Evolutionary conservation across 768 basidiomycete genomes (phyloP).

Genomic region (Tricholoma matsutake): DNA sequence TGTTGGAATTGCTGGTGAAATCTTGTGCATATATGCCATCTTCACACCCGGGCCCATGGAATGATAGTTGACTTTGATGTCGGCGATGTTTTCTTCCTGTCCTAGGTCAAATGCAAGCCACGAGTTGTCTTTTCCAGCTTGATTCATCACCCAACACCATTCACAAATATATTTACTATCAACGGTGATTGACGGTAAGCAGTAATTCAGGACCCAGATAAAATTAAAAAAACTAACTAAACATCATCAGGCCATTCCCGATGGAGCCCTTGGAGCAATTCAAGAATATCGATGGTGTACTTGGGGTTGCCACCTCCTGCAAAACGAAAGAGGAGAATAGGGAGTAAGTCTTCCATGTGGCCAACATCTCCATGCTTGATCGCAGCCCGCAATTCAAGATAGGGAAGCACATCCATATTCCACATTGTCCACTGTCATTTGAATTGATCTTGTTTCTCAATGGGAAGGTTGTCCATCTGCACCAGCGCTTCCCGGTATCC

Average conservation of each 20-base stretch:
- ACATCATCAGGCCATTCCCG: slow-evolving; percentile 18
- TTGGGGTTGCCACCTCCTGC: slow-evolving; percentile 19
- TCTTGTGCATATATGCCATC: slow-evolving; percentile 29
- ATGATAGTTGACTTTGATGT: slow-evolving; percentile 21
- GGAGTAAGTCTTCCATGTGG: slow-evolving; percentile 20
- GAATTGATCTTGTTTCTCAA: slow-evolving; percentile 24
- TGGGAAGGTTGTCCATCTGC: slow-evolving; percentile 14
- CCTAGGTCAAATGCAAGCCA: background rate
- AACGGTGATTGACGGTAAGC: background rate
- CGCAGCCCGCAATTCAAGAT: slow-evolving; percentile 33
- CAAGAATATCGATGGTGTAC: slow-evolving; percentile 20
- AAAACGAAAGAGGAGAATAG: slow-evolving; percentile 18
- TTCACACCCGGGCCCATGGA: slow-evolving; percentile 30
- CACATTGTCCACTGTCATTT: slow-evolving; percentile 29
- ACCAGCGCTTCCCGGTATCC: slow-evolving; percentile 32
- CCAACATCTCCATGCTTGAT: slow-evolving; percentile 34
- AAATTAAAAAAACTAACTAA: background rate
- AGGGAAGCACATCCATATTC: slow-evolving; percentile 34
- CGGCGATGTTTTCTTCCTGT: background rate
- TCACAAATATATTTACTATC: background rate
- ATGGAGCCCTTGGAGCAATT: slow-evolving; percentile 18
- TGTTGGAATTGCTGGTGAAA: too few species aligned
- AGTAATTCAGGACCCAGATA: background rate
- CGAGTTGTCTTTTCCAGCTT: background rate
- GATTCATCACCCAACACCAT: background rate